Evolutionary conservation across 345 rosid species (phyloP).

Genomic region (Sapria himalayana): DNA sequence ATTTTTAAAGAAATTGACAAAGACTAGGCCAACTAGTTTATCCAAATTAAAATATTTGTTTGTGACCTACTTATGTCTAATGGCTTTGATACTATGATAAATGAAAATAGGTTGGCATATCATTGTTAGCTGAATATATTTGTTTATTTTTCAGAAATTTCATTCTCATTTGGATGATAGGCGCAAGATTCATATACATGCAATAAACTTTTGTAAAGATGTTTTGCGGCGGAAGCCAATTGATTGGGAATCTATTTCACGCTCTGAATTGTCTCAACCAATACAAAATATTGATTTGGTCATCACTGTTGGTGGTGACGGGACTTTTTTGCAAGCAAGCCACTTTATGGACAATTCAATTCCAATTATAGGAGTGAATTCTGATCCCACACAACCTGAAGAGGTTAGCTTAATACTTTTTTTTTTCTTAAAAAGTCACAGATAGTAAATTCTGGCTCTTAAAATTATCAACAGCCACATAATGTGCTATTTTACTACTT

Average conservation of each 20-base stretch:
- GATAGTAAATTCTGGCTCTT: too few relatives aligned
- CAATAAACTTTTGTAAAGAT: slow-evolving; percentile 45
- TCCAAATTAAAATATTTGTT: too few relatives aligned
- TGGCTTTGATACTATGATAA: too few relatives aligned
- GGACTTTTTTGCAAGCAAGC: slow-evolving; percentile 84
- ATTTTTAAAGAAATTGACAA: too few relatives aligned
- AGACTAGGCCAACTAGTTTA: too few relatives aligned
- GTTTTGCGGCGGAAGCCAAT: slow-evolving; percentile 39
- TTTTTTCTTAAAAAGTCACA: too few relatives aligned
- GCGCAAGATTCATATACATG: slow-evolving; percentile 46
- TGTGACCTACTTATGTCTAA: too few relatives aligned
- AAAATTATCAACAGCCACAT: too few relatives aligned
- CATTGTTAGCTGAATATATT: too few relatives aligned
- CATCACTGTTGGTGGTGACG: slow-evolving; percentile 83
- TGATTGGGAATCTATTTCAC: slow-evolving; percentile 43
- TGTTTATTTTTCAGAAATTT: too few relatives aligned
- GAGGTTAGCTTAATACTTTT: slow-evolving; percentile 55
- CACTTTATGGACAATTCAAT: slow-evolving; percentile 60
- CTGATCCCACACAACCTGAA: slow-evolving; percentile 64
- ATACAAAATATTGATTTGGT: slow-evolving; percentile 61
- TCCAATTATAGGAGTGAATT: slow-evolving; percentile 73
- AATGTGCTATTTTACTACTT: too few relatives aligned
- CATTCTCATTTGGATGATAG: slow-evolving; percentile 57
- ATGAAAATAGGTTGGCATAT: too few relatives aligned
- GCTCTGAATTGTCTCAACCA: slow-evolving; percentile 27